Evolutionary conservation across 345 rosid genomes (phyloP), one percentile per base, ranked within the genome.

Genomic region (Syzygium aromaticum): DNA sequence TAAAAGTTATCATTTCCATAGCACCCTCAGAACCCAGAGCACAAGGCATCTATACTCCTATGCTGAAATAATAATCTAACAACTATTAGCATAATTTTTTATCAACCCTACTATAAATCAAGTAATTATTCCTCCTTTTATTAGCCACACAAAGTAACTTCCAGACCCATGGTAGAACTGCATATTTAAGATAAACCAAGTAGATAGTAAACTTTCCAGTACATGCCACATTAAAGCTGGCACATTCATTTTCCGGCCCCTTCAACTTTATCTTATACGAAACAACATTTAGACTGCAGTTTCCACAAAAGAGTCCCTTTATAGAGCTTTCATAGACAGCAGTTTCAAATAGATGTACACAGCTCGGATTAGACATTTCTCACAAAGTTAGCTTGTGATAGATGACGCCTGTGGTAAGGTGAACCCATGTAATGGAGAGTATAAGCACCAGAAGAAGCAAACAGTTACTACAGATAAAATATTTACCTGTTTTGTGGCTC

Each of bases 401-500:
- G 80, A 73, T 2, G 2, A 73, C 4, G 14, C 8, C 14, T 73
- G 15, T 22, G 19, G 49, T 33, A 22, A 73, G 49, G 38, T 73
- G 80, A 46, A 73, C 80, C 80, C 80, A 73, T 73, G 80, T 73
- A 73, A 73, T 73, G 49, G 80, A 67, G 78, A 67, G 46, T 67
- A 67, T 17, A 67, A 67, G 46, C 17, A 40, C 80, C 80, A 64
- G 52, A 51, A 83, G 23, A 83, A 54, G 52, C 30, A 2, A 87
- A 51, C 38, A 46, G 73, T 25, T 61, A 84, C 46, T 14, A 63
- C 87, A n/a, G 57, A 28, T 13, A 22, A 77, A 38, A 59, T 84
- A 64, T 84, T 91, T 92, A 96, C 99, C 97, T 96, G 84, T 96
- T 97, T 59, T 93, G 98, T 86, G 98, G 98, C 86, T 97, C 98